These are phyloP conservation scores for Nelumbo lutea DNA, from an alignment of 164 flowering plant genomes.

Conservation along the genomic window DNA sequence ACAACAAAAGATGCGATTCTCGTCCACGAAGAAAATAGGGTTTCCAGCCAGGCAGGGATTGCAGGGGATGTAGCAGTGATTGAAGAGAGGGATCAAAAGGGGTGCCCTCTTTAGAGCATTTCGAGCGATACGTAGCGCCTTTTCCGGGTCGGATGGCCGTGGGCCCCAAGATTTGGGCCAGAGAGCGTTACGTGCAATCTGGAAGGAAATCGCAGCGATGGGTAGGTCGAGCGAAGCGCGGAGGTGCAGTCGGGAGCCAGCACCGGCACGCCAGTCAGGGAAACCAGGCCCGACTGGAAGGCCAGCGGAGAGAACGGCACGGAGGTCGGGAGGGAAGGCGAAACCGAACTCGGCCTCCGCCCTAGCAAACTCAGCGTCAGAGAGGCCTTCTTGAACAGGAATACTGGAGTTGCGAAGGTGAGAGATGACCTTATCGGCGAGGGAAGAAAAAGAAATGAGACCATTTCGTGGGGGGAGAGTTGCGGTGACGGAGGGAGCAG, in stretches of 20 bases:
- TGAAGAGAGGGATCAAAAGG: conserved; percentile 73
- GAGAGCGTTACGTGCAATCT: conserved; percentile 60
- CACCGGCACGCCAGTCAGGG: conserved; percentile 84
- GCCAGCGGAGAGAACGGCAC: conserved; percentile 75
- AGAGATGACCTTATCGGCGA: conserved; percentile 57
- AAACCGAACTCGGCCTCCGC: conserved; percentile 90
- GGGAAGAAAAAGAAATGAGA: conserved; percentile 56
- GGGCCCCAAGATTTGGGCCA: conserved; percentile 96
- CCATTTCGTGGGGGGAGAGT: conserved; percentile 47
- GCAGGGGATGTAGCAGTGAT: conserved; percentile 90
- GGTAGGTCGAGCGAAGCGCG: conserved; percentile 75
- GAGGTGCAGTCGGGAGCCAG: conserved; percentile 52
- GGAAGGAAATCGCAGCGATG: conserved; percentile 77
- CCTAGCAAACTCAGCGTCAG: conserved; percentile 74
- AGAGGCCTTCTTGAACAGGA: conserved; percentile 60
- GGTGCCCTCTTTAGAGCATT: conserved; percentile 71
- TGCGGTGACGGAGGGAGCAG: conserved; percentile 36
- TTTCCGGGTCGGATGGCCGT: conserved; percentile 76
- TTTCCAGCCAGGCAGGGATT: conserved; percentile 82
- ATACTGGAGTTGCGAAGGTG: conserved; percentile 60
- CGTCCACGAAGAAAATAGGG: conserved; percentile 88
- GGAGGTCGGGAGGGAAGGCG: conserved; percentile 87
- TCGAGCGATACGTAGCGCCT: conserved; percentile 65
- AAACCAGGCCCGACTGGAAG: conserved; percentile 84
- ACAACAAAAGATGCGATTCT: conserved; percentile 65